Evolutionary conservation across 768 basidiomycete genomes (phyloP).

Genomic region (Gautieria morchelliformis): DNA sequence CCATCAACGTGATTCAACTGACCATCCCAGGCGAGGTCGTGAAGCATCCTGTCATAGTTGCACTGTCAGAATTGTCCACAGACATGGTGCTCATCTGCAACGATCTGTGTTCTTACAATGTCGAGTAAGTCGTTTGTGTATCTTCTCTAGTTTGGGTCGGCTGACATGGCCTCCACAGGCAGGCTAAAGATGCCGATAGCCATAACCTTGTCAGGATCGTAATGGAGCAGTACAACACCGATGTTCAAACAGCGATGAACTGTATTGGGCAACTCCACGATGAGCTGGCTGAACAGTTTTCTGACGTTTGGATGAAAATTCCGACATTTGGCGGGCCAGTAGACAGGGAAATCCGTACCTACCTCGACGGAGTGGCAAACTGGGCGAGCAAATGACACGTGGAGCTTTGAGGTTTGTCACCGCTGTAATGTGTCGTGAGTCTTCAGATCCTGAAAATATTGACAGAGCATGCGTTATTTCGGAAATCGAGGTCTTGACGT

Average conservation of each 20-base stretch:
- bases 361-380: no score
- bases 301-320: background rate
- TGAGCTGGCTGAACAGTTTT: constrained; percentile 27
- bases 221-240: constrained; percentile 32
- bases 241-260: constrained; percentile 31
- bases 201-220: constrained; percentile 44
- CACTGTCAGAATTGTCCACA: constrained; percentile 8
- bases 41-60: constrained; percentile 12
- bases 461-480: constrained; percentile 30
- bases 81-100: constrained; percentile 17
- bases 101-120: constrained; percentile 50
- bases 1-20: constrained; percentile 8
- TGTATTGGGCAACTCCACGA: constrained; percentile 19
- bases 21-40: constrained; percentile 15
- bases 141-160: constrained; percentile 9
- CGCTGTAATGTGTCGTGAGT: background rate
- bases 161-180: constrained; percentile 8
- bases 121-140: constrained; percentile 16
- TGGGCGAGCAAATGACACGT: no score
- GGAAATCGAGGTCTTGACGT: constrained; percentile 25
- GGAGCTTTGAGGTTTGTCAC: background rate
- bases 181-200: constrained; percentile 19
- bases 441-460: background rate
- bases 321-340: constrained; percentile 14
- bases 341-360: no score